Percentiles rank a stretch among this genome's conserved stretches.
Evolutionary conservation across 2,329 filamentous ascomycete species (phyloP).

Genomic region (Scedosporium aurantiacum): DNA sequence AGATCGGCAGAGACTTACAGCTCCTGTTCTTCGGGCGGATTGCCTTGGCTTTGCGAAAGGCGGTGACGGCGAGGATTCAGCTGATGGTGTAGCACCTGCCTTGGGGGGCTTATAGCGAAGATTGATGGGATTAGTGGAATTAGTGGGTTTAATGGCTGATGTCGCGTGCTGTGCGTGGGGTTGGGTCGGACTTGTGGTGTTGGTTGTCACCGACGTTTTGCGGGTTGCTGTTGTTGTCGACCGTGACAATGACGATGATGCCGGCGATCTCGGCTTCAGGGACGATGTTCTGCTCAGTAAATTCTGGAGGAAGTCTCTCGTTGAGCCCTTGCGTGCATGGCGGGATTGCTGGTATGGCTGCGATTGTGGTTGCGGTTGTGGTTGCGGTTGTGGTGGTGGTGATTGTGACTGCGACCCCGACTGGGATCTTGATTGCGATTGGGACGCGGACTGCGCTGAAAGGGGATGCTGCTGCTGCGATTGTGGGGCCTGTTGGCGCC

Average conservation of each 20-base stretch:
- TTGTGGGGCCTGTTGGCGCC: neutral
- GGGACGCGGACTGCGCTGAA: neutral
- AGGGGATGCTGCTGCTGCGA: neutral
- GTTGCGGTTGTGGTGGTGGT: neutral
- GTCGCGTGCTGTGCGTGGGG: neutral
- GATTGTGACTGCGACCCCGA: neutral
- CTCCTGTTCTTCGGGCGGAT: neutral
- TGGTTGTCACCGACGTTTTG: neutral
- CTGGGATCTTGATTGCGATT: neutral
- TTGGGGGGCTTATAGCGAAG: neutral
- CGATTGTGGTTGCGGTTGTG: neutral
- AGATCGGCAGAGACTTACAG: conserved; percentile 5
- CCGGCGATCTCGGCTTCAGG: neutral
- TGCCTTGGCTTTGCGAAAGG: neutral
- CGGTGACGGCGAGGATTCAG: conserved; percentile 3
- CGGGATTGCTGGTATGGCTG: neutral
- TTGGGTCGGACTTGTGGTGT: neutral
- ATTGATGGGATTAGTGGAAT: neutral
- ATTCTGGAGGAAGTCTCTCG: neutral
- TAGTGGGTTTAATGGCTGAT: neutral
- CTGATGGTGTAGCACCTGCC: neutral
- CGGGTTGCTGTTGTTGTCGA: neutral
- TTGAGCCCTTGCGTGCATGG: neutral
- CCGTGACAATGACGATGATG: neutral
- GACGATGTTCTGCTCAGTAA: neutral